phyloP scores from a whole-genome alignment of 805 yeast genomes.

The Saturnispora besseyi region DNA sequence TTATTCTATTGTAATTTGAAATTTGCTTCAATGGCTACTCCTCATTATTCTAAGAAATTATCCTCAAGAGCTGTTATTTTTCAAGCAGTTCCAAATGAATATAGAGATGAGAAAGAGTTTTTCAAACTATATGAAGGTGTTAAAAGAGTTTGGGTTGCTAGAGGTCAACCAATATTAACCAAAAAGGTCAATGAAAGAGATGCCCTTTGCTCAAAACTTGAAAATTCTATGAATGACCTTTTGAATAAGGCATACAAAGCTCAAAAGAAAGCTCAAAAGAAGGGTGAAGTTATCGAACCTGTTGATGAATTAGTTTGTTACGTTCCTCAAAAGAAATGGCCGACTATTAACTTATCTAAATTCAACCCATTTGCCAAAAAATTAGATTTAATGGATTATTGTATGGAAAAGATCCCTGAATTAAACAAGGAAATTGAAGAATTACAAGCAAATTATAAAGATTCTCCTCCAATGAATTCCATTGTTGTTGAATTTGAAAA shows the following conservation, averaged over 20 bases:
- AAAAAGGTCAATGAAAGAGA: slow-evolving; percentile 52
- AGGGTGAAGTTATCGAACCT: slow-evolving; percentile 39
- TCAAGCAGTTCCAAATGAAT: slow-evolving; percentile 73
- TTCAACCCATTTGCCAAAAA: slow-evolving; percentile 41
- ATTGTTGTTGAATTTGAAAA: slow-evolving; percentile 71
- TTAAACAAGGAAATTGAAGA: slow-evolving; percentile 47
- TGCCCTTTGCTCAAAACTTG: slow-evolving; percentile 51
- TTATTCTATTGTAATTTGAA: slow-evolving; percentile 68
- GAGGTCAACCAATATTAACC: slow-evolving; percentile 48
- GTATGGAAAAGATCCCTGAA: slow-evolving; percentile 47
- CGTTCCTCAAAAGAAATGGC: slow-evolving; percentile 61
- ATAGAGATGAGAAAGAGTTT: slow-evolving; percentile 63
- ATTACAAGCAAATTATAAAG: slow-evolving; percentile 42
- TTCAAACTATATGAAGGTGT: slow-evolving; percentile 75
- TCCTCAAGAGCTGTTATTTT: slow-evolving; percentile 77
- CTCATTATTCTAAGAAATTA: slow-evolving; percentile 63
- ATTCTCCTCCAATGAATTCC: slow-evolving; percentile 60
- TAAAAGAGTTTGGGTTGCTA: slow-evolving; percentile 68
- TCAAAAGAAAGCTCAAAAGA: slow-evolving; percentile 57
- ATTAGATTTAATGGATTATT: slow-evolving; percentile 52
- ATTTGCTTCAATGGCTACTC: slow-evolving; percentile 70
- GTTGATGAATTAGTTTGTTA: slow-evolving; percentile 43
- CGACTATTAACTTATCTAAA: slow-evolving; percentile 37
- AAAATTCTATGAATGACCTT: slow-evolving; percentile 51
- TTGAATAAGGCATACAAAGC: slow-evolving; percentile 56